Percentiles rank a stretch among this genome's conserved stretches.
Conservation (phyloP, 73 alveolate genomes). For the Chromera velia region DNA sequence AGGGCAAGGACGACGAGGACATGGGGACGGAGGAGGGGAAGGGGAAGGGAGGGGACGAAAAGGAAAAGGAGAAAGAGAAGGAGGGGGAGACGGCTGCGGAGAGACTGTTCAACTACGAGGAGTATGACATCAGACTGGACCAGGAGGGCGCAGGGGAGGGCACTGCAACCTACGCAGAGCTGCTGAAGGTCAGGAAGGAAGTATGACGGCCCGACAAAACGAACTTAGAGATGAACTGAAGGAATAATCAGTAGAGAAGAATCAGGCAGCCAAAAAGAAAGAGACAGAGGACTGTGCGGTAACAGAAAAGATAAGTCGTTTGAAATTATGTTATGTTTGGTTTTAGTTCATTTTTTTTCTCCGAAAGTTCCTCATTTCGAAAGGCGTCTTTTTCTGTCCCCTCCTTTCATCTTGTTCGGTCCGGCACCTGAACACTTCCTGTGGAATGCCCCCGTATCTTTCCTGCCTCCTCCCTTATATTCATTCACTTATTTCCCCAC, state of each 20-base stretch:
- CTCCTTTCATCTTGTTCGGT: too few species aligned
- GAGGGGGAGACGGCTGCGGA: background rate
- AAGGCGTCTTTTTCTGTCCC: too few species aligned
- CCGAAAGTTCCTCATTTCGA: too few species aligned
- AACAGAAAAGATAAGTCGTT: background rate
- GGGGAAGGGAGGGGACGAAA: background rate
- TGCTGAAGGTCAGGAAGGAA: background rate
- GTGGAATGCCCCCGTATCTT: too few species aligned
- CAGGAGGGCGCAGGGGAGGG: too few species aligned
- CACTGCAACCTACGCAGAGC: background rate
- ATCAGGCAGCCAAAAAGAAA: background rate
- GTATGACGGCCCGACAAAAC: background rate
- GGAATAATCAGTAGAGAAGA: background rate
- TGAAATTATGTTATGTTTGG: background rate
- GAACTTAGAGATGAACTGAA: background rate
- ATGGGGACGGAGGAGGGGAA: background rate
- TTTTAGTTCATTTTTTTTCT: background rate
- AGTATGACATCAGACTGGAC: too few species aligned
- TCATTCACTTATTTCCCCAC: too few species aligned
- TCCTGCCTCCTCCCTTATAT: too few species aligned
- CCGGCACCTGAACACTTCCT: too few species aligned
- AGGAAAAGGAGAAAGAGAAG: background rate
- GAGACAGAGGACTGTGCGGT: background rate
- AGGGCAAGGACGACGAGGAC: background rate
- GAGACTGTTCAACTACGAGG: background rate